A percentile compares a stretch with the other conserved stretches of the same genome.
These are phyloP conservation scores for Ceratocystis ficicola DNA, from an alignment of 2,329 filamentous ascomycete genomes.

Conservation along the genomic window DNA sequence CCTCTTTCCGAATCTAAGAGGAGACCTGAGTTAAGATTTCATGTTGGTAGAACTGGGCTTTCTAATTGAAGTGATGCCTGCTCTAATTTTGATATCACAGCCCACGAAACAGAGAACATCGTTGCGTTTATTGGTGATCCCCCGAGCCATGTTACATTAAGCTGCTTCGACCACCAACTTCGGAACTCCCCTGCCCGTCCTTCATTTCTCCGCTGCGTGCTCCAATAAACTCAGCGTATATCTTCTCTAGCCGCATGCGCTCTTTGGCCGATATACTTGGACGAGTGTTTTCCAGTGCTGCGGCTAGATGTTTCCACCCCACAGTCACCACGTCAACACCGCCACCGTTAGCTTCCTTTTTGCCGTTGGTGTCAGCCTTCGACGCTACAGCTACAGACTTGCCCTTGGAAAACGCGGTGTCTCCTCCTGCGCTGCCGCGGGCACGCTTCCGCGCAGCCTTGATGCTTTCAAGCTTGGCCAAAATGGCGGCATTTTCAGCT, in stretches of 20 bases:
- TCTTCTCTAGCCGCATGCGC: conserved; percentile 57
- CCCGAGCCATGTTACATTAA: conserved; percentile 54
- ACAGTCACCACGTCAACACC: conserved; percentile 57
- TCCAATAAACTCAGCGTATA: conserved; percentile 87
- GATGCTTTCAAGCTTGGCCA: conserved; percentile 69
- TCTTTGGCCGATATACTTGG: conserved; percentile 75
- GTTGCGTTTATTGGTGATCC: too few species aligned
- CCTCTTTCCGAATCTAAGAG: too few species aligned
- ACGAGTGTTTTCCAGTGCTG: conserved; percentile 63
- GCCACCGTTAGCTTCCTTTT: conserved; percentile 1
- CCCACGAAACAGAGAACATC: too few species aligned
- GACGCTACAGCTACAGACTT: conserved; percentile 32
- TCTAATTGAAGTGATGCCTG: too few species aligned
- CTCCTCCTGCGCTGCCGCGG: conserved; percentile 19
- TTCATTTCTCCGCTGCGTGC: conserved; percentile 91
- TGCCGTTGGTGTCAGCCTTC: not conserved
- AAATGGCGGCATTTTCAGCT: conserved; percentile 67
- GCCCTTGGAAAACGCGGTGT: conserved; percentile 25
- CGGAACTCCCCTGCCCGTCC: conserved; percentile 79
- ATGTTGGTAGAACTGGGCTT: too few species aligned
- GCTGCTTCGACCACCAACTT: conserved; percentile 84
- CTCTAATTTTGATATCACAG: too few species aligned
- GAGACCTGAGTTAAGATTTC: too few species aligned
- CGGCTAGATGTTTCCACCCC: conserved; percentile 68
- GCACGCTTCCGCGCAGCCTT: conserved; percentile 50